A percentile compares a stretch with the other conserved stretches of the same genome.
Conservation (phyloP, 2,329 filamentous ascomycete species). For the Fusarium nelsonii region DNA sequence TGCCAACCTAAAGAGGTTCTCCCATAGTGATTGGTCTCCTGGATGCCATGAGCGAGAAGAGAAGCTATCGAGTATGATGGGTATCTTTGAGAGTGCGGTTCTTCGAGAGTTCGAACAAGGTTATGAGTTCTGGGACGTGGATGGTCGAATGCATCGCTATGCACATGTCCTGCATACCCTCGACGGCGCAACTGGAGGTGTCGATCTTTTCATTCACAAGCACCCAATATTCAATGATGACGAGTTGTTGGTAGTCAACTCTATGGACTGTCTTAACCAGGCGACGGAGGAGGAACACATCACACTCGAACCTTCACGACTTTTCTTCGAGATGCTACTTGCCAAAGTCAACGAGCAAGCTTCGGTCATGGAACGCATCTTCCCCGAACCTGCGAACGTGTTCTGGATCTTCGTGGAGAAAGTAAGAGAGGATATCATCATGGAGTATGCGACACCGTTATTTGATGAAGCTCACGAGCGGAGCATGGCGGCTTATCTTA, state of each 20-base stretch:
- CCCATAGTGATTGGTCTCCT: slow-evolving; percentile 81
- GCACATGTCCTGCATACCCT: slow-evolving; percentile 85
- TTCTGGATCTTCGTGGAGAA: slow-evolving; percentile 85
- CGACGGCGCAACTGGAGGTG: slow-evolving; percentile 81
- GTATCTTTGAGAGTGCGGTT: slow-evolving; percentile 90
- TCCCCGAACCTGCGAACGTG: slow-evolving; percentile 77
- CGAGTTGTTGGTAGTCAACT: slow-evolving; percentile 73
- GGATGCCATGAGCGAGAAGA: slow-evolving; percentile 79
- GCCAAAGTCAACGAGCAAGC: slow-evolving; percentile 86
- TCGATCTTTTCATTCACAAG: slow-evolving; percentile 90
- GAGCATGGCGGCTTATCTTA: slow-evolving; percentile 82
- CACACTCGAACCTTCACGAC: slow-evolving; percentile 81
- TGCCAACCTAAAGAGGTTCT: slow-evolving; percentile 81
- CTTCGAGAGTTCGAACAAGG: slow-evolving; percentile 93
- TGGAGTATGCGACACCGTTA: slow-evolving; percentile 85
- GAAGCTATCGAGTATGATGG: slow-evolving; percentile 78
- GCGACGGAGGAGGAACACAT: slow-evolving; percentile 71
- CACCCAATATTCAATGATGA: slow-evolving; percentile 85
- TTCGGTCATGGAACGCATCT: slow-evolving; percentile 83
- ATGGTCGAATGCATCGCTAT: slow-evolving; percentile 89
- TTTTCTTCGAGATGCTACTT: slow-evolving; percentile 82
- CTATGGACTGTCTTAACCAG: slow-evolving; percentile 84
- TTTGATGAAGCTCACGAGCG: slow-evolving; percentile 88
- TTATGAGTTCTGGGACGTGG: slow-evolving; percentile 88
- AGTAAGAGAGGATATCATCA: slow-evolving; percentile 84